Conservation (phyloP, 495 filamentous ascomycete genomes). For the Paragyromitra xinjiangensis region DNA sequence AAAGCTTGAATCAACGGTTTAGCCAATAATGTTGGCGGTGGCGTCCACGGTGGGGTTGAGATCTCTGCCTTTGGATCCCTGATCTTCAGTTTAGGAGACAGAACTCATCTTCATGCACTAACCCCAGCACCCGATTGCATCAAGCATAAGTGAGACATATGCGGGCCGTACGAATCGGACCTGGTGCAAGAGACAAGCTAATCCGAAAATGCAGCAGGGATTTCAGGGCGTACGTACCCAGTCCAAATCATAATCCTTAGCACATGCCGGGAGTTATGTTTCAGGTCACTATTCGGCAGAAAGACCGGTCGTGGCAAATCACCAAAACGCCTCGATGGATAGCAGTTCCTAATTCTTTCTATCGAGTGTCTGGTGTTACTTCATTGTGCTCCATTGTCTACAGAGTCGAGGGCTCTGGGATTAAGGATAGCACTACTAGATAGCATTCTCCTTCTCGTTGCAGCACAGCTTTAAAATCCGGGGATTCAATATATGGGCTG, state of each 20-base stretch:
- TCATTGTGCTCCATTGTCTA: no score
- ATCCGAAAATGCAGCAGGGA: background rate
- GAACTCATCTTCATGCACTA: background rate
- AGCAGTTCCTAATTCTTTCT: no score
- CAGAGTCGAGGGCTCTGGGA: no score
- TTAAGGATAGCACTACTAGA: no score
- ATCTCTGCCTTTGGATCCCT: background rate
- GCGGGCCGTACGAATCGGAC: background rate
- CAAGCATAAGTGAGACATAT: background rate
- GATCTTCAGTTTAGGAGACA: background rate
- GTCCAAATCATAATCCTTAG: slow-evolving; percentile 13
- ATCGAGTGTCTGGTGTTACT: no score
- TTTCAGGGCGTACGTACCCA: slow-evolving; percentile 1
- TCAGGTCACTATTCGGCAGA: background rate
- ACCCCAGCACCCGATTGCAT: background rate
- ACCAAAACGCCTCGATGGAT: background rate
- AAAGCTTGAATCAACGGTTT: background rate
- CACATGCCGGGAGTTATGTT: background rate
- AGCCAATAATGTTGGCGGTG: background rate
- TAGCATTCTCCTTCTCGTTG: no score
- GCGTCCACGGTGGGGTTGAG: background rate
- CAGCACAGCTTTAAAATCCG: no score
- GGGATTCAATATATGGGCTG: no score
- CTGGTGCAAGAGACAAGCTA: background rate
- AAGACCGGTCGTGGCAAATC: background rate